Conservation (phyloP, 83 land plant species). For the Larix sibirica region DNA sequence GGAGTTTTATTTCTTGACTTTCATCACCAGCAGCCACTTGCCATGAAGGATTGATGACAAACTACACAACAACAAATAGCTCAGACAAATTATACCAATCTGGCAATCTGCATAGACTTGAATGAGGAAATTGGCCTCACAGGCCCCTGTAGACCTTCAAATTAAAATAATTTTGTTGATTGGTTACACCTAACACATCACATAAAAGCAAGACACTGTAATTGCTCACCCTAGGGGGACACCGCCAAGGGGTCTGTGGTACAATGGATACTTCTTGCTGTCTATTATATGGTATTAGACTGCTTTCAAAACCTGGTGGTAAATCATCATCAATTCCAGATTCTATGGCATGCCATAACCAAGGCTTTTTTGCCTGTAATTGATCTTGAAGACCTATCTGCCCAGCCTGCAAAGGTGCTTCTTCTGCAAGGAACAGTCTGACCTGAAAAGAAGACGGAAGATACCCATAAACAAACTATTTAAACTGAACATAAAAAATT, state of each 20-base stretch:
- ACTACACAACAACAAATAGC: constrained; percentile 39
- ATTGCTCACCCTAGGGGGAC: constrained; percentile 59
- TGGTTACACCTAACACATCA: background rate
- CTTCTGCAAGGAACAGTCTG: constrained; percentile 80
- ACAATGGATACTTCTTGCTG: constrained; percentile 37
- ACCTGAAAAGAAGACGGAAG: constrained; percentile 43
- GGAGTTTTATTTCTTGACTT: constrained; percentile 55
- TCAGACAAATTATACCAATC: background rate
- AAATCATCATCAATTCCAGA: constrained; percentile 37
- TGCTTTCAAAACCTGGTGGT: constrained; percentile 85
- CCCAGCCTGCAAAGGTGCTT: constrained; percentile 71
- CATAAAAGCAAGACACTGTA: background rate
- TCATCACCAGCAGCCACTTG: constrained; percentile 80
- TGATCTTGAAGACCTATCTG: constrained; percentile 56
- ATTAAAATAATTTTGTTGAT: background rate
- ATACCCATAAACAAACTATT: background rate
- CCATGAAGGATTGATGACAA: constrained; percentile 58
- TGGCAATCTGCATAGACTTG: background rate
- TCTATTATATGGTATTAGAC: constrained; percentile 4
- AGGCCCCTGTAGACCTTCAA: background rate
- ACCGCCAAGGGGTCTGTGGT: constrained; percentile 63
- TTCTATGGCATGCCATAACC: constrained; percentile 42
- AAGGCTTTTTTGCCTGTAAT: constrained; percentile 73
- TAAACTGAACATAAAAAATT: too few species aligned
- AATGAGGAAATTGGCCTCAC: background rate